Conservation (phyloP, 1,284 basidiomycete genomes). For the Cutaneotrichosporon sp. region DNA sequence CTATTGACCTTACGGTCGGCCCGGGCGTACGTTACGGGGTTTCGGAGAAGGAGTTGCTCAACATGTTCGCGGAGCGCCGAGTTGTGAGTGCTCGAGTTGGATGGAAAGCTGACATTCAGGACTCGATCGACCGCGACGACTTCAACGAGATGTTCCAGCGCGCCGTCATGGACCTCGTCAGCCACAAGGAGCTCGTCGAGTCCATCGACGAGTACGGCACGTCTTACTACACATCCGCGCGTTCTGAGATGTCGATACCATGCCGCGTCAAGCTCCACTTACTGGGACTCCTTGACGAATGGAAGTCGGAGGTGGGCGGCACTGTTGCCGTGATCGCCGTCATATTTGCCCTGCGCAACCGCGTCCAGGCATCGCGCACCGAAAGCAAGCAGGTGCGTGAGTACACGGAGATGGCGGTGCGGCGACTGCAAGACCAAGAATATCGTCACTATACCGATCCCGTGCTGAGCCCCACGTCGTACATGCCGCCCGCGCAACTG, state of each 20-base stretch:
- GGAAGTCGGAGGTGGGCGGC: slow-evolving; percentile 64
- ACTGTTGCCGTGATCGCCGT: slow-evolving; percentile 43
- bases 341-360: slow-evolving; percentile 48
- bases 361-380: slow-evolving; percentile 58
- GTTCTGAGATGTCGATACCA: slow-evolving; percentile 66
- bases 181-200: slow-evolving; percentile 76
- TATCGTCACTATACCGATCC: slow-evolving; percentile 73
- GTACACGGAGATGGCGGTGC: slow-evolving; percentile 75
- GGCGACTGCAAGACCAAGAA: slow-evolving; percentile 73
- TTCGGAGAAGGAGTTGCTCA: slow-evolving; percentile 57
- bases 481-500: slow-evolving; percentile 83
- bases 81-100: slow-evolving; percentile 28
- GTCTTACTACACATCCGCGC: slow-evolving; percentile 73
- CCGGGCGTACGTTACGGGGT: slow-evolving; percentile 74
- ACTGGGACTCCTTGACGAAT: slow-evolving; percentile 66
- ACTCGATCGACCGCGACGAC: slow-evolving; percentile 37
- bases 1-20: slow-evolving; percentile 48
- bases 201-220: slow-evolving; percentile 70
- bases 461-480: slow-evolving; percentile 70
- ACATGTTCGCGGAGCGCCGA: slow-evolving; percentile 38
- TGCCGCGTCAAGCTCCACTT: slow-evolving; percentile 71
- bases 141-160: slow-evolving; percentile 56
- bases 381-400: slow-evolving; percentile 71
- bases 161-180: slow-evolving; percentile 75
- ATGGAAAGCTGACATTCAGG: slow-evolving; percentile 26